These are phyloP conservation scores for Fraxinus dipetala DNA, from an alignment of 305 asterid genomes.

Conservation along the genomic window DNA sequence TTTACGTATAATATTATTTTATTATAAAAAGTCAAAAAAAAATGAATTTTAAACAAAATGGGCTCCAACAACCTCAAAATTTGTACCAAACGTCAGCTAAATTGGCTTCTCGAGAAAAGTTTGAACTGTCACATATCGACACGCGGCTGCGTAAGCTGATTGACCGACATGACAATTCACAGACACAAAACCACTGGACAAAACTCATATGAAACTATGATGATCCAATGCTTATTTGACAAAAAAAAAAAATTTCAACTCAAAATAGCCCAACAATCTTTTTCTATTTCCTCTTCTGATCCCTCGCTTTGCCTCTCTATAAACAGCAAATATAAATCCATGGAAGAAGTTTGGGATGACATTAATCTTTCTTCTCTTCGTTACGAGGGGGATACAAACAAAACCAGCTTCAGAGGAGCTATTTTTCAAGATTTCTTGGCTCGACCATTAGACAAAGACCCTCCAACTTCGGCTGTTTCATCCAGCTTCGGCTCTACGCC, in stretches of 20 bases:
- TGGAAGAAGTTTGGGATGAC: conserved; percentile 32
- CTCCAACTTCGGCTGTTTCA: background rate
- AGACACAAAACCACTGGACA: background rate
- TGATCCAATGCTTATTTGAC: background rate
- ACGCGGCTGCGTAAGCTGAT: background rate
- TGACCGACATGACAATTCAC: background rate
- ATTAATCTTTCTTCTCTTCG: conserved; percentile 23
- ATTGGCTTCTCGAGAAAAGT: background rate
- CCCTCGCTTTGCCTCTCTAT: background rate
- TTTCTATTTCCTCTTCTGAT: background rate
- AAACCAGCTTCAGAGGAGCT: conserved; percentile 10
- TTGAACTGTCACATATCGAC: background rate
- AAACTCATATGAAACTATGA: background rate
- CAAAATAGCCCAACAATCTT: background rate
- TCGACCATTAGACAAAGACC: conserved; percentile 12
- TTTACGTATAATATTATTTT: too few species aligned
- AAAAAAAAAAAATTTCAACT: background rate
- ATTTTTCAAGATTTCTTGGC: conserved; percentile 28
- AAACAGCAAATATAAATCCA: conserved; percentile 8
- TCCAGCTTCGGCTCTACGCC: background rate
- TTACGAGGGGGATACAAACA: background rate
- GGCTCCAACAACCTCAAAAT: too few species aligned
- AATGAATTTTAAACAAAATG: too few species aligned
- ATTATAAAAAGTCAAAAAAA: too few species aligned
- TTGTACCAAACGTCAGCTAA: background rate